Conservation (phyloP, 1,284 basidiomycete genomes). For the Peniophora sp. region DNA sequence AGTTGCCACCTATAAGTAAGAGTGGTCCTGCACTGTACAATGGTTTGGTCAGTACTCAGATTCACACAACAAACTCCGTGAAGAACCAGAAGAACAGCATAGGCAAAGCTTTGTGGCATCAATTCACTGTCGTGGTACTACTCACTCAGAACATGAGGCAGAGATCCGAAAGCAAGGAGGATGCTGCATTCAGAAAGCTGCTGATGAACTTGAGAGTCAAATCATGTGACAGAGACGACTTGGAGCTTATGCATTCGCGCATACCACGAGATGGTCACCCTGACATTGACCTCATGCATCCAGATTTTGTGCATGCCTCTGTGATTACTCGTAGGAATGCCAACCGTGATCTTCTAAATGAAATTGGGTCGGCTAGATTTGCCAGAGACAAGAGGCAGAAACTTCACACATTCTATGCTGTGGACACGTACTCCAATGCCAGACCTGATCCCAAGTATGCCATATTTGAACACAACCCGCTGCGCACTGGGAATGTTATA, state of each 20-base stretch:
- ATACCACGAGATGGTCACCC: conserved; percentile 8
- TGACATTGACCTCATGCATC: conserved; percentile 8
- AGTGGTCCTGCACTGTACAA: conserved; percentile 14
- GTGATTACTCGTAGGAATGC: conserved; percentile 25
- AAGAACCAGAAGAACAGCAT: conserved; percentile 18
- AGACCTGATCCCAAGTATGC: no score
- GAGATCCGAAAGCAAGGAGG: conserved; percentile 12
- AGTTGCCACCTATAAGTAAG: conserved; percentile 13
- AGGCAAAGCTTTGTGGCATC: conserved; percentile 27
- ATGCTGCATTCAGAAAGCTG: conserved; percentile 18
- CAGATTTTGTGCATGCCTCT: conserved; percentile 20
- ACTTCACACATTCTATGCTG: conserved; percentile 14
- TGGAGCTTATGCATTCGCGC: conserved; percentile 19
- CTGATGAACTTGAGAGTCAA: conserved; percentile 26
- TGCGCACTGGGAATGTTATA: no score
- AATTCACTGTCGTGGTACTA: conserved; percentile 26
- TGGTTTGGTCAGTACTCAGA: conserved; percentile 6
- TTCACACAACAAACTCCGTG: conserved; percentile 1
- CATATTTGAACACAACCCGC: no score
- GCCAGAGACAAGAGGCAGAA: conserved; percentile 19
- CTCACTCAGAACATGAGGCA: conserved; percentile 30
- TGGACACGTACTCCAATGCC: conserved; percentile 2
- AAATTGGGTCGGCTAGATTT: conserved; percentile 18
- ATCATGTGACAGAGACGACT: conserved; percentile 24
- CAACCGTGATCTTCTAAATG: conserved; percentile 25